A percentile compares a stretch with the other conserved stretches of the same genome.
These are phyloP conservation scores for Elymus sibiricus DNA, from an alignment of 176 grass and related monocot genomes.

Conservation along the genomic window DNA sequence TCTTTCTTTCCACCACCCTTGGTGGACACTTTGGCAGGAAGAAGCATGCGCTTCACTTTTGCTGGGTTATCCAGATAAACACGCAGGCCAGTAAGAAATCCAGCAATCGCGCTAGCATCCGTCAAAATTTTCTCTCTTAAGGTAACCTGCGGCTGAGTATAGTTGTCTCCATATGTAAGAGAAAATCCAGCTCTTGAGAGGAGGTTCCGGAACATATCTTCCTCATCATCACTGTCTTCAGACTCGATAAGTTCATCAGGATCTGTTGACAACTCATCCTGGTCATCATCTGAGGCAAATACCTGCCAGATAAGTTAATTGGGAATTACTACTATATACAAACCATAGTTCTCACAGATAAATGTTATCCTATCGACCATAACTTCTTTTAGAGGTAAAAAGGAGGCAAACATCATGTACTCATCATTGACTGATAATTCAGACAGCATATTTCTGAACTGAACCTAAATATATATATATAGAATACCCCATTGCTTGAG, in stretches of 20 bases:
- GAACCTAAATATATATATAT: not conserved
- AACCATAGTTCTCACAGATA: not conserved
- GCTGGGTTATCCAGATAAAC: slow-evolving; percentile 82
- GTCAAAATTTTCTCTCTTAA: slow-evolving; percentile 78
- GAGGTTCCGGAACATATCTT: slow-evolving; percentile 78
- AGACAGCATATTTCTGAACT: slow-evolving; percentile 10
- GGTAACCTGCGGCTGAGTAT: slow-evolving; percentile 63
- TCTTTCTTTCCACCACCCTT: slow-evolving; percentile 50
- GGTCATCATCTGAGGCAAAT: slow-evolving; percentile 89
- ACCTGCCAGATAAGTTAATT: slow-evolving; percentile 59
- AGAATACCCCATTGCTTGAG: slow-evolving; percentile 19
- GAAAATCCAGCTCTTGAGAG: slow-evolving; percentile 78
- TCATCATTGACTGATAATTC: slow-evolving; percentile 15
- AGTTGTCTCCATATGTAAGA: slow-evolving; percentile 69
- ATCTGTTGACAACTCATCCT: slow-evolving; percentile 80
- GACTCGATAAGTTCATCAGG: slow-evolving; percentile 76
- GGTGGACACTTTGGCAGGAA: slow-evolving; percentile 71
- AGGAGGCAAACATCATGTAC: not conserved
- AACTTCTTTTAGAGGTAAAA: slow-evolving; percentile 14
- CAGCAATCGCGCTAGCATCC: slow-evolving; percentile 79
- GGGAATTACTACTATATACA: slow-evolving; percentile 22
- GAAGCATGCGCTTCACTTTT: slow-evolving; percentile 86
- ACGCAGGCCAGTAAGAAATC: slow-evolving; percentile 78
- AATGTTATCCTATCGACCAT: slow-evolving; percentile 19
- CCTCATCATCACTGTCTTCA: slow-evolving; percentile 71